Evolutionary conservation across 768 basidiomycete species (phyloP), one percentile per base, ranked within the genome.

Genomic region (Neoboletus subvelutipes): DNA sequence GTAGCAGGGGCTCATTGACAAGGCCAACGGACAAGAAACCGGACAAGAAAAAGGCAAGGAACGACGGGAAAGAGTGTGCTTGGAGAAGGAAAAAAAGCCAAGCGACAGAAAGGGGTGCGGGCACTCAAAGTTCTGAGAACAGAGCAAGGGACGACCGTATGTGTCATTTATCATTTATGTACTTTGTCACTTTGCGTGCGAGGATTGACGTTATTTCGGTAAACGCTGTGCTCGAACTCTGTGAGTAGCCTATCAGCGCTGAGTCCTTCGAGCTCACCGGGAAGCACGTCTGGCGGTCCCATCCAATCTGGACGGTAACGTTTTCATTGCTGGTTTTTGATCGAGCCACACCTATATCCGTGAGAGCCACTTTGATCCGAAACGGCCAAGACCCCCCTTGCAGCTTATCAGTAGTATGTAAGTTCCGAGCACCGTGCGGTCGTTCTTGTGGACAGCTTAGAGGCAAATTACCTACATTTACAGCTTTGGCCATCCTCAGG

Each of bases 151-250:
- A 20, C 39, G 39, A 55, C n/a, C n/a, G n/a, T n/a, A n/a, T 50
- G 17, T 15, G 34, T 37, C 53, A 28, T 52, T 26, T 18, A 34
- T 42, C 53, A 28, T 52, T 41, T 60, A 28, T n/a, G n/a, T n/a
- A 31, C 45, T 15, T 29, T 61, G 29, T 52, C 28, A 33, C 24
- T 48, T 58, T 46, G 26, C 46, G 24, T 47, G 52, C 24, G 61
- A 40, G 40, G 55, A 40, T 53, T 62, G 49, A 63, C 61, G 61
- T 62, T 58, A 62, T 54, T 22, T 57, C 42, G 53, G 31, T 41
- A 54, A 55, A 51, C 51, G 49, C 40, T 50, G 62, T 46, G 43
- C 45, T 15, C 10, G 40, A 15, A 37, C 36, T 17, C 2, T n/a
- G 18, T 24, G 56, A 28, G 22, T 17, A 24, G 2, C 4, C n/a